phyloP scores from a whole-genome alignment of 495 filamentous ascomycete genomes.

The Aspergillus cristatus region DNA sequence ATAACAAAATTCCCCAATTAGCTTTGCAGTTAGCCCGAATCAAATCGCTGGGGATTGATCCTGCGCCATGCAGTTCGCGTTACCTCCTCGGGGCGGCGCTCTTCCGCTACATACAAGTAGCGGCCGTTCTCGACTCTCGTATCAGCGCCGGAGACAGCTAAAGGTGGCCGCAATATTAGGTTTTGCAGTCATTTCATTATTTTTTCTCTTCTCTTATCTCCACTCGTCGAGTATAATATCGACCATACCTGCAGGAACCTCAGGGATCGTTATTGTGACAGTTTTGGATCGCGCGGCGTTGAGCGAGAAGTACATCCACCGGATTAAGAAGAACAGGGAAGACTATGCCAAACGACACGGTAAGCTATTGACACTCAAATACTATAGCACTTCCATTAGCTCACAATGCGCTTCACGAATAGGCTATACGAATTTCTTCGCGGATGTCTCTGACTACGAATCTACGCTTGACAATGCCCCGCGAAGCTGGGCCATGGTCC shows the following conservation, averaged over 20 bases:
- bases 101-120: slow-evolving; percentile 54
- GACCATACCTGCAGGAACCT: slow-evolving; percentile 53
- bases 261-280: slow-evolving; percentile 81
- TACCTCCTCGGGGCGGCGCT: slow-evolving; percentile 75
- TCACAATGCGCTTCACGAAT: neutral
- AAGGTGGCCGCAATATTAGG: slow-evolving; percentile 51
- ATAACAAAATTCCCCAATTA: slow-evolving; percentile 1
- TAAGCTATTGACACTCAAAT: slow-evolving; percentile 31
- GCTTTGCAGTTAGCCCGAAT: slow-evolving; percentile 4
- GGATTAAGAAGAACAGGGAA: slow-evolving; percentile 70
- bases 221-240: slow-evolving; percentile 28
- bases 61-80: slow-evolving; percentile 76
- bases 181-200: slow-evolving; percentile 44
- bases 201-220: slow-evolving; percentile 54
- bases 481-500: slow-evolving; percentile 65
- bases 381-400: slow-evolving; percentile 2
- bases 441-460: slow-evolving; percentile 61
- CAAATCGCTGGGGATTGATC: slow-evolving; percentile 13
- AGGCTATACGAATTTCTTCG: slow-evolving; percentile 88
- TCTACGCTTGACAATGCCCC: slow-evolving; percentile 52
- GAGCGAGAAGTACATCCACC: slow-evolving; percentile 54
- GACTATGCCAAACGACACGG: slow-evolving; percentile 86
- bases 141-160: slow-evolving; percentile 57
- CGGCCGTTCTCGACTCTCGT: slow-evolving; percentile 46
- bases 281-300: slow-evolving; percentile 57